Percentiles rank a stretch among this genome's conserved stretches.
Conservation (phyloP, 108 stramenopile genomes). For the Skeletonema costatum region DNA sequence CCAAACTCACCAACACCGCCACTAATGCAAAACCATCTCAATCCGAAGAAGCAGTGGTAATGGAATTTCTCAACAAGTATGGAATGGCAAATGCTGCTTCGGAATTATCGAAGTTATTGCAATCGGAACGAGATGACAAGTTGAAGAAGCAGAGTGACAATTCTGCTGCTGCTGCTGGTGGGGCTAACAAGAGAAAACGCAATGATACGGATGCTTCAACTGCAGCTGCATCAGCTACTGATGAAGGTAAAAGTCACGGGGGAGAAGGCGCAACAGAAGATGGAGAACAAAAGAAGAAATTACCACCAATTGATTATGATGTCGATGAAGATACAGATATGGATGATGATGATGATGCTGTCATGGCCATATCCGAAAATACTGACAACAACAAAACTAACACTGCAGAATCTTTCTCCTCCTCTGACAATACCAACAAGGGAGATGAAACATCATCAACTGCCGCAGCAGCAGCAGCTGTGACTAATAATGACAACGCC, state of each 20-base stretch:
- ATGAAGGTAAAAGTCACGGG: not conserved
- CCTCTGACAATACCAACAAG: not conserved
- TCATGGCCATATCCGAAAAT: not conserved
- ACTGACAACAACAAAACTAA: not conserved
- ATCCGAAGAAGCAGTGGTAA: constrained; percentile 60
- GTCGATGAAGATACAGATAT: constrained; percentile 18
- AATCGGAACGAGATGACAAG: constrained; percentile 4
- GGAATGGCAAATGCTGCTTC: constrained; percentile 64
- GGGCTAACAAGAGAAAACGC: constrained; percentile 16
- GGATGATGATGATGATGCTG: constrained; percentile 1
- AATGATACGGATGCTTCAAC: not conserved
- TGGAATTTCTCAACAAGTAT: constrained; percentile 72
- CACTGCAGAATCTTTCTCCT: too few relatives aligned
- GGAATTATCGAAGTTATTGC: constrained; percentile 48
- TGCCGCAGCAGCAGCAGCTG: not conserved
- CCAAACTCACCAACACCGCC: constrained; percentile 11
- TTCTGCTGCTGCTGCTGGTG: not conserved
- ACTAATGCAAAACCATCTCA: not conserved
- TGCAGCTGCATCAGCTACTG: not conserved
- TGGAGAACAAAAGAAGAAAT: constrained; percentile 12
- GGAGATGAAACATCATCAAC: not conserved
- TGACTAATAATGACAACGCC: not conserved
- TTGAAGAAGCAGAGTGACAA: not conserved
- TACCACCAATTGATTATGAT: constrained; percentile 28
- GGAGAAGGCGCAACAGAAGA: not conserved